Percentiles rank a stretch among this genome's conserved stretches.
These are phyloP conservation scores for Wallemia mellicola DNA, from an alignment of 1,284 basidiomycete species.

Conservation along the genomic window DNA sequence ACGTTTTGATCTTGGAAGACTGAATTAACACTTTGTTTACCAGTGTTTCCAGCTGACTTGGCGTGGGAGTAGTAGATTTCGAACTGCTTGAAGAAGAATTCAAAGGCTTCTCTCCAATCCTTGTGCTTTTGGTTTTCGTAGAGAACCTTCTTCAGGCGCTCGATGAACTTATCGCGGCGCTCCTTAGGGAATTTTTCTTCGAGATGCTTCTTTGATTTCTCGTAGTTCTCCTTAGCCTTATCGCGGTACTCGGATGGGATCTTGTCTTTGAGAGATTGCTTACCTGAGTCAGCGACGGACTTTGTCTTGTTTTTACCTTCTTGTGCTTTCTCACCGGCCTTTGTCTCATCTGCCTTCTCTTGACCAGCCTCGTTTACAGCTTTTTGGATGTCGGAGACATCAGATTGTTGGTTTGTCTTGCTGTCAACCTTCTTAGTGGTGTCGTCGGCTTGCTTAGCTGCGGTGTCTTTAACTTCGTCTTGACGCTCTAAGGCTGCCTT, in stretches of 20 bases:
- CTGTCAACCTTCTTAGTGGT: neutral
- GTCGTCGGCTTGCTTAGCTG: neutral
- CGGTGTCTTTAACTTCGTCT: neutral
- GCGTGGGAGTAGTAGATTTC: slow-evolving; percentile 40
- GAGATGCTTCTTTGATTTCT: slow-evolving; percentile 17
- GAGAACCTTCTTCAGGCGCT: slow-evolving; percentile 54
- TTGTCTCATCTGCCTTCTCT: slow-evolving; percentile 13
- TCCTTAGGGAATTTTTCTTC: slow-evolving; percentile 37
- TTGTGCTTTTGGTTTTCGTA: slow-evolving; percentile 76
- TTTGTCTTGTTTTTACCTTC: slow-evolving; percentile 12
- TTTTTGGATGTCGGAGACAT: neutral
- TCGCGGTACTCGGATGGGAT: slow-evolving; percentile 22
- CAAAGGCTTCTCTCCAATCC: slow-evolving; percentile 35
- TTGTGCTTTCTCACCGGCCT: slow-evolving; percentile 12
- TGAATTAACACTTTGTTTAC: slow-evolving; percentile 16
- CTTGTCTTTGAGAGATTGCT: slow-evolving; percentile 10
- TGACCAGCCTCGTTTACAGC: slow-evolving; percentile 3
- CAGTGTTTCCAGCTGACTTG: slow-evolving; percentile 18
- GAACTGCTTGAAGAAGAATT: slow-evolving; percentile 6
- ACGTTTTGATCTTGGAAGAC: slow-evolving; percentile 26
- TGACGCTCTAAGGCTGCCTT: neutral
- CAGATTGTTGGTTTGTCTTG: neutral
- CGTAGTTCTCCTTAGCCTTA: slow-evolving; percentile 19
- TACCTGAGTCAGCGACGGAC: slow-evolving; percentile 9
- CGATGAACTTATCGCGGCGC: slow-evolving; percentile 51